Evolutionary conservation across 73 alveolate species (phyloP).

Genomic region (Halteria grandinella): DNA sequence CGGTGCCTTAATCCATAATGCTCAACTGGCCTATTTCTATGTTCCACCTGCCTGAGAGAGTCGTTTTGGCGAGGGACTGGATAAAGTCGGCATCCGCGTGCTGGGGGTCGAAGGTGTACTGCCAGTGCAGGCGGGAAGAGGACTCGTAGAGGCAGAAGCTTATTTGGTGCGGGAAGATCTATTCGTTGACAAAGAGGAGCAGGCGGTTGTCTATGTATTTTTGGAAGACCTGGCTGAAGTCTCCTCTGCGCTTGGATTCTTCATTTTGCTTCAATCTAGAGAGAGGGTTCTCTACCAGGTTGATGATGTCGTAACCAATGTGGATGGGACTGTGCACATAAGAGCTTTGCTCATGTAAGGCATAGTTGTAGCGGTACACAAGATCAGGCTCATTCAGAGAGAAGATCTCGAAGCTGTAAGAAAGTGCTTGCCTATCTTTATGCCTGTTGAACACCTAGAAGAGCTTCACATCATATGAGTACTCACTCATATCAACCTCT

Average conservation of each 20-base stretch:
- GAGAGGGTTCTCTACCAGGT: constrained; percentile 35
- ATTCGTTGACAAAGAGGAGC: constrained; percentile 11
- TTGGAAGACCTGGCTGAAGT: neutral
- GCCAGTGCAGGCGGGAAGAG: constrained; percentile 29
- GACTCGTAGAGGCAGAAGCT: constrained; percentile 39
- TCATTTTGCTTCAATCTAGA: neutral
- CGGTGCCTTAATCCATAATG: neutral
- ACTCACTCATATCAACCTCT: no score
- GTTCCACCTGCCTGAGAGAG: no score
- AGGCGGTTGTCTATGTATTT: constrained; percentile 49
- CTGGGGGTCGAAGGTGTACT: neutral
- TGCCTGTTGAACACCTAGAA: neutral
- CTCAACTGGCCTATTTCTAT: neutral
- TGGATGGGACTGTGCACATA: neutral
- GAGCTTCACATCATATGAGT: constrained; percentile 45
- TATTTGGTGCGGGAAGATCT: constrained; percentile 42
- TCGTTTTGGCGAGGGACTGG: neutral
- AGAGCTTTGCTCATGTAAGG: neutral
- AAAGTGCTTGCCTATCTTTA: neutral
- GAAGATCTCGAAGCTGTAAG: constrained; percentile 40
- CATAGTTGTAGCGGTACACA: constrained; percentile 9
- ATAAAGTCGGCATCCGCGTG: neutral
- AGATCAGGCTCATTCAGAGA: constrained; percentile 50
- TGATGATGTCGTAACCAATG: constrained; percentile 3
- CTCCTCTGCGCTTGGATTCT: neutral